These are phyloP conservation scores for Helicocarpus griseus DNA, from an alignment of 2,329 filamentous ascomycete genomes.

Conservation along the genomic window DNA sequence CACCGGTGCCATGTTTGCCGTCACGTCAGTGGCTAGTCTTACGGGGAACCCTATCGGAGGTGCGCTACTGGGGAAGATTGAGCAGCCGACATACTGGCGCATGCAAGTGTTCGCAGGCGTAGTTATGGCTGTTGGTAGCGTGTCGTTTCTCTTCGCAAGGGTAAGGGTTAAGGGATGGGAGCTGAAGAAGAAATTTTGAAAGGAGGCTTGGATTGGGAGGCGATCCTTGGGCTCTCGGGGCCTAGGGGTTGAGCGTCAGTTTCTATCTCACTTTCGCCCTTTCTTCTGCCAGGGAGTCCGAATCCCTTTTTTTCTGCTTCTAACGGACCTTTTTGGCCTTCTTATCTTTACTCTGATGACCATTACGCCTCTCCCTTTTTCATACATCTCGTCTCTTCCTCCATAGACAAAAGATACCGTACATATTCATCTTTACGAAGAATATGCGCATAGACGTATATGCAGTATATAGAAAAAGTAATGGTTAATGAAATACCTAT, in stretches of 20 bases:
- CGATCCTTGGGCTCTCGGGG: not conserved
- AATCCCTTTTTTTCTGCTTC: not conserved
- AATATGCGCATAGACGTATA: not conserved
- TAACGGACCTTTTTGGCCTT: not conserved
- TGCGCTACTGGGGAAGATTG: conserved; percentile 44
- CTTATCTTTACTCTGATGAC: not conserved
- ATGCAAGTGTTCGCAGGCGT: conserved; percentile 58
- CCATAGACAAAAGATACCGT: too few relatives aligned
- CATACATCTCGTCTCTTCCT: too few relatives aligned
- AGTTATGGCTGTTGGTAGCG: conserved; percentile 36
- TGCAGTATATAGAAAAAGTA: not conserved
- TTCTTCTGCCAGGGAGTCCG: not conserved
- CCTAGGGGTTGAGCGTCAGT: not conserved
- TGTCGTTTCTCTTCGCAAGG: conserved; percentile 29
- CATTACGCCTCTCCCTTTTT: too few relatives aligned
- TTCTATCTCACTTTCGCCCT: not conserved
- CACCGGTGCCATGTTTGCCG: conserved; percentile 53
- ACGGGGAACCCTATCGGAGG: conserved; percentile 60
- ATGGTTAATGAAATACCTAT: not conserved
- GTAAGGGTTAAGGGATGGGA: conserved; percentile 23
- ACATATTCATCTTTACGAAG: not conserved
- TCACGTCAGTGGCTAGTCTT: conserved; percentile 55
- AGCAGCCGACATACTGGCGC: conserved; percentile 45
- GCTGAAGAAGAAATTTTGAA: conserved; percentile 19
- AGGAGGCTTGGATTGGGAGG: not conserved